A percentile compares a stretch with the other conserved stretches of the same genome.
Evolutionary conservation across 768 basidiomycete species (phyloP).

Genomic region (Aureoboletus auriporus): DNA sequence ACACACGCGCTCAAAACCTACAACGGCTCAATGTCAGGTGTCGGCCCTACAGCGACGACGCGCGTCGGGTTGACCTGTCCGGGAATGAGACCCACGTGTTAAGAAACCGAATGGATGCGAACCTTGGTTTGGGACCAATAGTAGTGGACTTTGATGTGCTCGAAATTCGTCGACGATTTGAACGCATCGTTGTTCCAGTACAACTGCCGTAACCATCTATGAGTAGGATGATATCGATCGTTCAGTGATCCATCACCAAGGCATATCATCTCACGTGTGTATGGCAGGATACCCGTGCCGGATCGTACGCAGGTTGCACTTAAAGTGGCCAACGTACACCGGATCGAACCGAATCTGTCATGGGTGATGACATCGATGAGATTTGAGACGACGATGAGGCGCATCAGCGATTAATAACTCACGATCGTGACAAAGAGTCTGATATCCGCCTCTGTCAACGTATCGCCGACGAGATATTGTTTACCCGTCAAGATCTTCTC

Average conservation of each 20-base stretch:
- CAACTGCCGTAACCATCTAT: slow-evolving; percentile 78
- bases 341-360: slow-evolving; percentile 80
- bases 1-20: slow-evolving; percentile 16
- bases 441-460: slow-evolving; percentile 79
- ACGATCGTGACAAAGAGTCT: slow-evolving; percentile 94
- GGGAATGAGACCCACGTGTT: too few species aligned
- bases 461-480: slow-evolving; percentile 80
- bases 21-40: slow-evolving; percentile 63
- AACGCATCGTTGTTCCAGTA: slow-evolving; percentile 93
- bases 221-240: not conserved
- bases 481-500: slow-evolving; percentile 76
- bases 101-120: not conserved
- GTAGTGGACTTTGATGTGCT: slow-evolving; percentile 57
- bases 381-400: not conserved
- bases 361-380: not conserved
- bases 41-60: slow-evolving; percentile 73
- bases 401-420: slow-evolving; percentile 23
- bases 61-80: slow-evolving; percentile 72
- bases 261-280: slow-evolving; percentile 39
- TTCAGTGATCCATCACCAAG: not conserved
- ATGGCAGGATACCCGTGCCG: slow-evolving; percentile 85
- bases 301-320: slow-evolving; percentile 85
- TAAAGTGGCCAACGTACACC: slow-evolving; percentile 90
- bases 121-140: slow-evolving; percentile 34
- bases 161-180: slow-evolving; percentile 81